A percentile compares a stretch with the other conserved stretches of the same genome.
Conservation (phyloP, 352 stramenopile genomes). For the Phytophthora sojae region DNA sequence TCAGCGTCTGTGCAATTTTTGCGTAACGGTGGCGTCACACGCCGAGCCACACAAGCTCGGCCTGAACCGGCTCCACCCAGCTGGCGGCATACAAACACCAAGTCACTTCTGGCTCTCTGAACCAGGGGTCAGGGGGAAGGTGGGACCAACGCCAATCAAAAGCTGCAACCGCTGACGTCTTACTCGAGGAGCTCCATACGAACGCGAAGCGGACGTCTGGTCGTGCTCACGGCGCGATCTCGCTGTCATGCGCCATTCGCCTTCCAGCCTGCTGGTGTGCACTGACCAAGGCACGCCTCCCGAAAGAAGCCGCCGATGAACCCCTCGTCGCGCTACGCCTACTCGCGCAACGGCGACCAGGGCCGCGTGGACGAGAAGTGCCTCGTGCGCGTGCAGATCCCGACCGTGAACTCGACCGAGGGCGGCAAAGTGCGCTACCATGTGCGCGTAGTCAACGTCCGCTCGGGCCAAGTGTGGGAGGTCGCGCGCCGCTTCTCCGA, state of each 20-base stretch:
- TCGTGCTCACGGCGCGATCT: slow-evolving; percentile 14
- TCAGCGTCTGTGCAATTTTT: slow-evolving; percentile 26
- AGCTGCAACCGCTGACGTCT: slow-evolving; percentile 16
- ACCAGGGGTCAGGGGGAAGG: slow-evolving; percentile 15
- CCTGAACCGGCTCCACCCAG: slow-evolving; percentile 24
- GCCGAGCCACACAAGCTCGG: slow-evolving; percentile 21
- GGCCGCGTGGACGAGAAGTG: slow-evolving; percentile 75
- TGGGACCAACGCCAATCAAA: slow-evolving; percentile 27
- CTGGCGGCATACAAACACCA: slow-evolving; percentile 21
- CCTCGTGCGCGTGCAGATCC: slow-evolving; percentile 74
- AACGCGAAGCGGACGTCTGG: slow-evolving; percentile 21
- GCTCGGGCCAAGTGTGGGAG: slow-evolving; percentile 76
- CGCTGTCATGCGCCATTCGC: slow-evolving; percentile 26
- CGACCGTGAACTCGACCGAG: slow-evolving; percentile 42
- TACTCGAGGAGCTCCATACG: slow-evolving; percentile 32
- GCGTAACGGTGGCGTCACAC: slow-evolving; percentile 31
- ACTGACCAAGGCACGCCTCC: slow-evolving; percentile 13
- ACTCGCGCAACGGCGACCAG: slow-evolving; percentile 80
- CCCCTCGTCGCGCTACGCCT: slow-evolving; percentile 63
- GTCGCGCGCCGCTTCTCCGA: slow-evolving; percentile 82
- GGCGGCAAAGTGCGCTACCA: slow-evolving; percentile 74
- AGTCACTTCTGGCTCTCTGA: slow-evolving; percentile 32
- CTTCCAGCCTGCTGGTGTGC: slow-evolving; percentile 28
- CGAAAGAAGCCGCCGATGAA: slow-evolving; percentile 48
- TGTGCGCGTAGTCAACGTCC: slow-evolving; percentile 72